Base-by-base conservation (phyloP, 2,329 filamentous ascomycete species). In the Microsporum canis region DNA sequence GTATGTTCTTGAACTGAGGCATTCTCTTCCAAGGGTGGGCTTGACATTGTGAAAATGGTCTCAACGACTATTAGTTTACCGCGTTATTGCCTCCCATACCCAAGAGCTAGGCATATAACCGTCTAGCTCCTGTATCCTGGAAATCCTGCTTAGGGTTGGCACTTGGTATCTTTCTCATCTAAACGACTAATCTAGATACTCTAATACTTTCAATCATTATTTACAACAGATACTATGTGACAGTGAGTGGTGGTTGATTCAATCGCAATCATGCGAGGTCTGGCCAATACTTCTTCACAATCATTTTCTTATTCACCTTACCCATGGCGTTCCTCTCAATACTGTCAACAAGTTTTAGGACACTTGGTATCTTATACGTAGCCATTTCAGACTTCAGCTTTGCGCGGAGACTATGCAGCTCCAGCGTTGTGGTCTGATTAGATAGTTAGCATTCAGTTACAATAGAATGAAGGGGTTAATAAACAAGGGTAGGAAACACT, bases 271-370 rank as follows among this genome's bases (percentile, higher is more conserved):
- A 60, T 34, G 17, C 49, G 31, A 45, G 56, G 2, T 63, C 63
- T 34, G 68, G 68, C 68, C 68, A 76, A 63, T 75, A 73, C 61
- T 73, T 74, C 63, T 71, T 68, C 34, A 75, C 63, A 17, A 76
- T 68, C 17, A 67, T 67, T 64, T 75, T 76, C 67, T 76, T 76
- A 63, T 76, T 76, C 29, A 76, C 73, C 79, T 99, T 99, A 49
- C 94, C 94, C 94, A 99, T 99, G 36, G 91, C 92, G 74, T 96
- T 96, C 67, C 88, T 79, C 10, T 88, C 88, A 64, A 96, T 91
- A 43, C 83, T 75, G 55, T 89, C 85, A 17, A 97, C 89, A 4
- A 95, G 77, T 71, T 84, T 87, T 73, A 97, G 78, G 63, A 96
- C 85, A 71, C 94, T 90, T 0, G 94, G 94, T 61, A 97, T 91